These are phyloP conservation scores for Backusella morwellensis DNA, from an alignment of 192 early-diverging fungal species.

Conservation along the genomic window DNA sequence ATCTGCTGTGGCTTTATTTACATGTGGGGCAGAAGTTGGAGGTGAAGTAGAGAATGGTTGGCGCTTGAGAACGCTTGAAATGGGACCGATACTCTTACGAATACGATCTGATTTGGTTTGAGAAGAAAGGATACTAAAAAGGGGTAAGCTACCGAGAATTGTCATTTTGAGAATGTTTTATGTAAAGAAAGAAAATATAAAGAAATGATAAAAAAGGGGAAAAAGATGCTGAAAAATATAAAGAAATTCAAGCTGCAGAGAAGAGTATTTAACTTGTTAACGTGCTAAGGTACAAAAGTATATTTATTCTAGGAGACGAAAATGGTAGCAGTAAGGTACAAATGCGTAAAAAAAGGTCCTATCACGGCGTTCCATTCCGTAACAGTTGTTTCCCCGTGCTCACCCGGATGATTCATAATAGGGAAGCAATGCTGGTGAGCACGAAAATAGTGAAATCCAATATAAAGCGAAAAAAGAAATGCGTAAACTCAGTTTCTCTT, in stretches of 20 bases:
- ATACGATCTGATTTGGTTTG: conserved; percentile 25
- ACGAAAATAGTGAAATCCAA: neutral
- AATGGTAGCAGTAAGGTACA: neutral
- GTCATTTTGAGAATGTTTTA: conserved; percentile 5
- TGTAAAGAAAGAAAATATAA: neutral
- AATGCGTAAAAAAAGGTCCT: neutral
- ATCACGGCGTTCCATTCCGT: neutral
- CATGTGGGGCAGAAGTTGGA: neutral
- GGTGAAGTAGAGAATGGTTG: conserved; percentile 16
- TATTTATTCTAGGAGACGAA: neutral
- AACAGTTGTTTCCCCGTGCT: conserved; percentile 1
- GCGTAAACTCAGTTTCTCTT: neutral
- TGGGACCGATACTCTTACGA: conserved; percentile 33
- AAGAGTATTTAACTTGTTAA: neutral
- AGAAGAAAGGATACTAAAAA: conserved; percentile 29
- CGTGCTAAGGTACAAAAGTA: neutral
- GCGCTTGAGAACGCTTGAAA: conserved; percentile 30
- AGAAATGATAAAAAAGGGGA: neutral
- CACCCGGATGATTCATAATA: conserved; percentile 17
- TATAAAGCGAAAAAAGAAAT: neutral
- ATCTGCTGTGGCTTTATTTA: conserved; percentile 2
- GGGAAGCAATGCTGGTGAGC: neutral
- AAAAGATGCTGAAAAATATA: neutral
- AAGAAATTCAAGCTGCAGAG: neutral
- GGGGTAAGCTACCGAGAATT: conserved; percentile 14